Evolutionary conservation across 2,329 filamentous ascomycete species (phyloP).

Genomic region (Neodidymelliopsis sp.): DNA sequence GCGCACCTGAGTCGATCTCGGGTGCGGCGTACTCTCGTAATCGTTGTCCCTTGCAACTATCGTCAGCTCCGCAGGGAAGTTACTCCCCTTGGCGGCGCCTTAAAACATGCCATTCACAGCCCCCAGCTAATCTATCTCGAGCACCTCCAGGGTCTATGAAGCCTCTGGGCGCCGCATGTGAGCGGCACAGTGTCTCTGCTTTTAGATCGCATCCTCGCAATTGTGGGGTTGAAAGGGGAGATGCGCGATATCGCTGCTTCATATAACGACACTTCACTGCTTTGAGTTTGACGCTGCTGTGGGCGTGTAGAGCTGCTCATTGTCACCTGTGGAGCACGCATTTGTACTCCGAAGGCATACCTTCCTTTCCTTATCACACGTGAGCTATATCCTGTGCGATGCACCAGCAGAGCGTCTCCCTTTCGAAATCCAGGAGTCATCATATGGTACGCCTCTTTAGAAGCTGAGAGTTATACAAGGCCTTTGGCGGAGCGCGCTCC

Average conservation of each 20-base stretch:
- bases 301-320: constrained; percentile 11
- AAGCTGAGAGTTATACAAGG: not conserved
- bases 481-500: not conserved
- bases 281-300: constrained; percentile 14
- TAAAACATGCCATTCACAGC: constrained; percentile 16
- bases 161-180: constrained; percentile 13
- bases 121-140: constrained; percentile 22
- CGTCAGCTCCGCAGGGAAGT: constrained; percentile 13
- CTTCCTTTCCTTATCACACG: not conserved
- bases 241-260: constrained; percentile 11
- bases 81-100: constrained; percentile 14
- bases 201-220: constrained; percentile 13
- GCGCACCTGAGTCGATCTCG: constrained; percentile 15
- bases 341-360: constrained; percentile 10
- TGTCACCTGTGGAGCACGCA: constrained; percentile 3
- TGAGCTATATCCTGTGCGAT: constrained; percentile 3
- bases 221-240: constrained; percentile 15
- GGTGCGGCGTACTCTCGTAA: constrained; percentile 12
- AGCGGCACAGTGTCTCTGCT: constrained; percentile 8
- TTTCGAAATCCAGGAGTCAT: not conserved
- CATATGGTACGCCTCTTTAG: too few species aligned
- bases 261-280: constrained; percentile 15
- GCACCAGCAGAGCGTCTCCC: constrained; percentile 1
- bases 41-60: constrained; percentile 21
- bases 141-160: constrained; percentile 18